Base-by-base conservation (phyloP, 202 grass and related monocot genomes). In the Setaria italica region DNA sequence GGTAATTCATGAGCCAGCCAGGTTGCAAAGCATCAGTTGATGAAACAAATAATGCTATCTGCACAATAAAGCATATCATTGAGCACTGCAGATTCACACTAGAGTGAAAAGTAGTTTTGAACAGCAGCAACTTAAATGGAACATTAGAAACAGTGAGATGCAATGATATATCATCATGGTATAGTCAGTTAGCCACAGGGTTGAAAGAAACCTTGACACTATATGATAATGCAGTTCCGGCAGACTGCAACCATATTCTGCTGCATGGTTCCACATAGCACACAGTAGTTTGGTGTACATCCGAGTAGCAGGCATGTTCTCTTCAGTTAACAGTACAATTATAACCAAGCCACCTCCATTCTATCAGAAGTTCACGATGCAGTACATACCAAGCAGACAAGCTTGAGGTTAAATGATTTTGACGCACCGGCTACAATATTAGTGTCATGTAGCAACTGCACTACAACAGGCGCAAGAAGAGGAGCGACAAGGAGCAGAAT, bases 21-120 rank as follows among this genome's bases (percentile, higher is more conserved):
- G 90, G 88, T 90, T 96, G 88, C 80, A 96, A 69, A 79, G 97
- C 93, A 73, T 99, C 97, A 82, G 35, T 92, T 58, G 97, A 96
- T 81, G 94, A 92, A 87, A 99, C 80, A 84, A 99, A 99, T 21
- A 99, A 72, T 76, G 88, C 91, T 49, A 96, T 94, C 97, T 99
- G 88, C 77, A 86, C 4, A 84, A 69, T 17, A 21, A 57, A 76
- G 29, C 48, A 59, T 47, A 70, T 82, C 43, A 83, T 51, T 71
- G 49, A 6, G 25, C 29, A 53, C 43, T 66, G 46, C 58, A 86
- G 15, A 32, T 62, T 84, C 25, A 91, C 19, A 34, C n/a, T 77
- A 69, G 17, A 70, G 37, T 35, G 42, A 64, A 85, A 59, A 30
- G n/a, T 25, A 55, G 45, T 41, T 90, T 35, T 80, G 74, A 72